Evolutionary conservation across 2,329 filamentous ascomycete genomes (phyloP), one percentile per base, ranked within the genome.

Genomic region (Pseudopyrenochaeta lycopersici): DNA sequence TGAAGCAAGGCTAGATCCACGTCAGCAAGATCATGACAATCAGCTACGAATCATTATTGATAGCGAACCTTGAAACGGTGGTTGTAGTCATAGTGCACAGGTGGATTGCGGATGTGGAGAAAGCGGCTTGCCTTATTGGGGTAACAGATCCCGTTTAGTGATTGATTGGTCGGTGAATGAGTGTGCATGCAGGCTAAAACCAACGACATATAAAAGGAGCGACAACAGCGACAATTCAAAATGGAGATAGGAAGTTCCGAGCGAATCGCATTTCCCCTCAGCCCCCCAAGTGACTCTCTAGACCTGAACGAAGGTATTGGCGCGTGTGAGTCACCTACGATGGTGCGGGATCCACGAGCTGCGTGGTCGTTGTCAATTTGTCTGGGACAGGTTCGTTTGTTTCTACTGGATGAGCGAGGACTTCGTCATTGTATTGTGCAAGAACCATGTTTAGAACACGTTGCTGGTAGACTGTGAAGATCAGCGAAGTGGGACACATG

Each of bases 391-490:
- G 21, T 5, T 33, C 18, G 17, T 29, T 21, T 7, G 12, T 18
- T 17, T 46, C 35, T 18, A 27, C 44, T 35, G 43, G 29, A 15
- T 35, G 12, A 18, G 39, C 9, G 15, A 54, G 30, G 29, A 69
- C 70, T 42, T 81, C 79, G 1, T 56, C 58, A 18, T 74, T 70
- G 47, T 80, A 77, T 58, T 81, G 79, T 35, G 76, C 70, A 30
- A 74, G 72, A 1, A 81, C 78, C 47, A 80, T 72, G 27, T 81
- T 74, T 35, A 81, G 76, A 1, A 81, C 78, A n/a, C 76, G 72
- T 54, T 75, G 71, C 61, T 82, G 80, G 48, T 82, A 82, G 42
- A 45, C 42, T 33, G 14, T 12, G 11, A 35, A 7, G 41, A 12
- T 41, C 31, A 56, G 29, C 5, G 54, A 51, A 15, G 44, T 36